Conservation (phyloP, 78 protist genomes). For the Dictyostelium brefeldianum region DNA sequence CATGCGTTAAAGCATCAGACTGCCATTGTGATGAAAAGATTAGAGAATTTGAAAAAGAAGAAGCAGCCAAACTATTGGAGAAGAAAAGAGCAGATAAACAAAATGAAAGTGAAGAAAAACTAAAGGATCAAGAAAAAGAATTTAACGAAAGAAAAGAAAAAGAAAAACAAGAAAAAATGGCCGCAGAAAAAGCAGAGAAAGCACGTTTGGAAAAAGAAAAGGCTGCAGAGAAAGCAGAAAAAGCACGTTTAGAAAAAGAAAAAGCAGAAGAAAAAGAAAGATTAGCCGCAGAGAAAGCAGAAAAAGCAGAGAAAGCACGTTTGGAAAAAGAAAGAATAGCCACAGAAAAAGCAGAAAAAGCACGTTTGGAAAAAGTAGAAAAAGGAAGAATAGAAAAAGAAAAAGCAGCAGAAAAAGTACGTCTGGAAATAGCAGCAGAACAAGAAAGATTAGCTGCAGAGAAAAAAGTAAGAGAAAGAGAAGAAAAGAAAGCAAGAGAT, state of each 20-base stretch:
- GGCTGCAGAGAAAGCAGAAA: background rate
- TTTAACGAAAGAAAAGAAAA: background rate
- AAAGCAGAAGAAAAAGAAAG: background rate
- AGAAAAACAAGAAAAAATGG: background rate
- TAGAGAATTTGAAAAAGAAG: background rate
- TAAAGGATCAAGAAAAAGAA: background rate
- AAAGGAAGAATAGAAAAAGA: background rate
- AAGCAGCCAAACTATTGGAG: background rate
- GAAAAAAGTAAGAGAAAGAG: constrained; percentile 1
- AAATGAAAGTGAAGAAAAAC: background rate
- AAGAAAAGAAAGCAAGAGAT: background rate
- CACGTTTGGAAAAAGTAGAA: background rate
- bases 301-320: background rate
- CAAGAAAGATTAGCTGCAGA: background rate
- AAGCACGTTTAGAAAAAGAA: background rate
- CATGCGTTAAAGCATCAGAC: background rate
- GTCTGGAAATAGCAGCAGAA: background rate
- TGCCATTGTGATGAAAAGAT: constrained; percentile 33
- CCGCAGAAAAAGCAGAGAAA: background rate
- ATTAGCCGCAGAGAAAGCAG: background rate
- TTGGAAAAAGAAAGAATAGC: background rate
- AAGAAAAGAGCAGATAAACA: background rate
- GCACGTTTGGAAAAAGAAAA: background rate
- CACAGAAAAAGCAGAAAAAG: background rate
- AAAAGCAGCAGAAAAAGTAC: background rate